phyloP scores from a whole-genome alignment of 2,329 filamentous ascomycete species.

The Aspergillus tubingensis region DNA sequence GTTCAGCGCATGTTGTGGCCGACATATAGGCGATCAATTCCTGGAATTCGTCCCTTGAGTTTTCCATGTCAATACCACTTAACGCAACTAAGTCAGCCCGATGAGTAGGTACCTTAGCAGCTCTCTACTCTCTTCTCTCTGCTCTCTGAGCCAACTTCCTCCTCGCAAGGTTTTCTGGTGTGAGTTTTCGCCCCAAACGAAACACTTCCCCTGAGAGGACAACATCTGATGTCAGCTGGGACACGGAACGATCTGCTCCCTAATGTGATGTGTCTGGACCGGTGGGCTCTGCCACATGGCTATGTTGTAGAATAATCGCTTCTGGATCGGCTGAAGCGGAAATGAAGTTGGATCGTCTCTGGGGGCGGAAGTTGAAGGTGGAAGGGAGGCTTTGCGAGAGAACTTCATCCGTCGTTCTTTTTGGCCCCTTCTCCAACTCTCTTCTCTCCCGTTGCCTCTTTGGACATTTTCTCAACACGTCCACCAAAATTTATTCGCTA shows the following conservation, averaged over 20 bases:
- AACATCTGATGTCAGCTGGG: slow-evolving; percentile 5
- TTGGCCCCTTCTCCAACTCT: background rate
- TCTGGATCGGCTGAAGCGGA: background rate
- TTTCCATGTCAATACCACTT: background rate
- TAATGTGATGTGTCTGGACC: background rate
- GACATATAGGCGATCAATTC: background rate
- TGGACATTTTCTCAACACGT: background rate
- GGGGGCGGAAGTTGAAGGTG: slow-evolving; percentile 5
- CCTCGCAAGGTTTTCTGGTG: background rate
- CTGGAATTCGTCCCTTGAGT: background rate
- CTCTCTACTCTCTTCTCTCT: background rate
- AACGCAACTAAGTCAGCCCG: background rate
- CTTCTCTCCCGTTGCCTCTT: background rate
- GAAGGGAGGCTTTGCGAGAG: background rate
- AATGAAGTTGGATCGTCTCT: slow-evolving; percentile 3
- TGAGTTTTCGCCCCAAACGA: background rate
- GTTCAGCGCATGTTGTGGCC: background rate
- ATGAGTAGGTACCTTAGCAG: background rate
- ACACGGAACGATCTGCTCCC: background rate
- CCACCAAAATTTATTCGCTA: background rate
- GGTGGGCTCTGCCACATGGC: slow-evolving; percentile 5
- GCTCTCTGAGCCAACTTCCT: background rate
- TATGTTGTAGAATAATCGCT: background rate
- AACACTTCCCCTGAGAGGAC: background rate
- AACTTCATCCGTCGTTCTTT: background rate